A percentile compares a stretch with the other conserved stretches of the same genome.
These are phyloP conservation scores for Pigoraptor vietnamica DNA, from an alignment of 78 protist genomes.

Conservation along the genomic window DNA sequence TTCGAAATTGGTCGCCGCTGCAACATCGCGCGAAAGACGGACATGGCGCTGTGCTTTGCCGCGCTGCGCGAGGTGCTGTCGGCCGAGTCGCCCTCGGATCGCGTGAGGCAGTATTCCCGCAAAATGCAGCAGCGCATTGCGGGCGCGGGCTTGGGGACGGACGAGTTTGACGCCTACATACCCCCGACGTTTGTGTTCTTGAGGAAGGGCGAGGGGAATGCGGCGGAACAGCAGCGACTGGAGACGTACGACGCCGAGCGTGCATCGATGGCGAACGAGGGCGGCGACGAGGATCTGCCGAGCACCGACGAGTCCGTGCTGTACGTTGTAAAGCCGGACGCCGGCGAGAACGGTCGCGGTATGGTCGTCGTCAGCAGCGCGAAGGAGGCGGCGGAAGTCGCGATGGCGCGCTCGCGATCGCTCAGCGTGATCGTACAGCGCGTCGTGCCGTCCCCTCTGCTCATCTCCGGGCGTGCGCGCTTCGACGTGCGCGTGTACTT, in stretches of 20 bases:
- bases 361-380: neutral
- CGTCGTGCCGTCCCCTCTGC: neutral
- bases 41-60: neutral
- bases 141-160: neutral
- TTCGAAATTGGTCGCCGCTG: neutral
- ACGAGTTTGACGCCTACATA: neutral
- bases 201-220: neutral
- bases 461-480: neutral
- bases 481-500: neutral
- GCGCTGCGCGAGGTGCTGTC: neutral
- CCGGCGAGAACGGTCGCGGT: neutral
- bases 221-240: neutral
- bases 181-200: neutral
- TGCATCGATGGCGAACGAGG: neutral
- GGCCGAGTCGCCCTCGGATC: neutral
- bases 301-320: neutral
- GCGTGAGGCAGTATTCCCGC: neutral
- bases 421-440: neutral
- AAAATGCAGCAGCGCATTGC: neutral
- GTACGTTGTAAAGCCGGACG: neutral
- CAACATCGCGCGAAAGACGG: neutral
- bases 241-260: neutral
- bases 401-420: neutral
- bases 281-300: neutral
- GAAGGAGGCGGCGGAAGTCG: neutral